Percentiles rank a stretch among this genome's conserved stretches.
Conservation (phyloP, 257 asterid species). For the Solanum etuberosum region DNA sequence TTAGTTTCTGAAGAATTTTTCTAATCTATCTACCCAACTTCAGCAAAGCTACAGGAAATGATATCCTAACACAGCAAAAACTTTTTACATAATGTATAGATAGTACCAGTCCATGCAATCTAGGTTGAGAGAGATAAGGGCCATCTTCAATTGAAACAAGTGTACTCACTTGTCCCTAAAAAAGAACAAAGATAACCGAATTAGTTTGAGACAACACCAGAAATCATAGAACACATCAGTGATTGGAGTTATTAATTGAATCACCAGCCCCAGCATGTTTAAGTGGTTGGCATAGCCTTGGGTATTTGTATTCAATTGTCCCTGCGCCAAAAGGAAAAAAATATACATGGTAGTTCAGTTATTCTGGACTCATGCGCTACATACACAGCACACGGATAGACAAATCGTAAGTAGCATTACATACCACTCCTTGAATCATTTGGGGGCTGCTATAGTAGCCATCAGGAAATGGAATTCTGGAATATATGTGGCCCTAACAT, state of each 20-base stretch:
- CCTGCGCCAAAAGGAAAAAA: slow-evolving; percentile 6
- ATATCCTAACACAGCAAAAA: background rate
- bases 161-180: slow-evolving; percentile 15
- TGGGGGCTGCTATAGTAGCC: background rate
- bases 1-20: background rate
- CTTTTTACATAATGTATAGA: background rate
- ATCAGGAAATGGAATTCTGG: slow-evolving; percentile 8
- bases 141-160: slow-evolving; percentile 3
- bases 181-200: background rate
- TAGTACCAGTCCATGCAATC: slow-evolving; percentile 13
- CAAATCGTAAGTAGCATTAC: background rate
- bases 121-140: slow-evolving; percentile 5
- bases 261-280: slow-evolving; percentile 14
- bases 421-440: slow-evolving; percentile 9
- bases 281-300: slow-evolving; percentile 7
- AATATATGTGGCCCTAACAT: slow-evolving; percentile 10
- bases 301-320: slow-evolving; percentile 8
- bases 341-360: background rate
- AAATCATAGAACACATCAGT: background rate
- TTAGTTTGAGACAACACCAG: background rate
- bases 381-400: background rate
- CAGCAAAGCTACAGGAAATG: background rate
- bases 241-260: background rate
- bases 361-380: background rate
- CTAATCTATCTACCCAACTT: background rate